Evolutionary conservation across 345 rosid genomes (phyloP).

Genomic region (Jatropha curcas): DNA sequence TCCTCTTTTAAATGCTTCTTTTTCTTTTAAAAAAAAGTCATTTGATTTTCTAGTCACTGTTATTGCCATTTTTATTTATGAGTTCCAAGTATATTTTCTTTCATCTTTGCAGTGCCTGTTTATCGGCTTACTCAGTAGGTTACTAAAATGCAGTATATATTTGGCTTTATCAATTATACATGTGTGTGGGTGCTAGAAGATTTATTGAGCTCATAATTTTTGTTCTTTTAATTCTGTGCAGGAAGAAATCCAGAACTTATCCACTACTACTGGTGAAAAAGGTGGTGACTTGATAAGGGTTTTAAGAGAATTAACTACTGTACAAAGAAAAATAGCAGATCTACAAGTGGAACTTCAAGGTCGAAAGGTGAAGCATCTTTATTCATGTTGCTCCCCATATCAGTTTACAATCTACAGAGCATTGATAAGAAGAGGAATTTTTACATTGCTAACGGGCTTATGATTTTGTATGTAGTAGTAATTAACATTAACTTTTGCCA

Average conservation of each 20-base stretch:
- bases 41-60: too few species aligned
- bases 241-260: conserved; percentile 73
- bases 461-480: too few species aligned
- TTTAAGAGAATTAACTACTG: conserved; percentile 75
- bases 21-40: too few species aligned
- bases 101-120: too few species aligned
- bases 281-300: conserved; percentile 85
- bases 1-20: too few species aligned
- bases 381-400: neutral
- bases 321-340: conserved; percentile 91
- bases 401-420: neutral
- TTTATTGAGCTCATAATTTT: neutral
- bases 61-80: too few species aligned
- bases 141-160: neutral
- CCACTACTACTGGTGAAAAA: conserved; percentile 56
- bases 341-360: conserved; percentile 98
- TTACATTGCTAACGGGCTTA: neutral
- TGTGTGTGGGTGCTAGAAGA: neutral
- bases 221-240: conserved; percentile 5
- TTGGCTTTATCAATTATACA: neutral
- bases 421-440: neutral
- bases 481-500: neutral
- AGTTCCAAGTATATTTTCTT: too few species aligned
- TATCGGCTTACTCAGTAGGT: too few species aligned
- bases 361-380: conserved; percentile 61